phyloP scores from a whole-genome alignment of 1,139 yeast genomes.

The Sugiyamaella sp. region DNA sequence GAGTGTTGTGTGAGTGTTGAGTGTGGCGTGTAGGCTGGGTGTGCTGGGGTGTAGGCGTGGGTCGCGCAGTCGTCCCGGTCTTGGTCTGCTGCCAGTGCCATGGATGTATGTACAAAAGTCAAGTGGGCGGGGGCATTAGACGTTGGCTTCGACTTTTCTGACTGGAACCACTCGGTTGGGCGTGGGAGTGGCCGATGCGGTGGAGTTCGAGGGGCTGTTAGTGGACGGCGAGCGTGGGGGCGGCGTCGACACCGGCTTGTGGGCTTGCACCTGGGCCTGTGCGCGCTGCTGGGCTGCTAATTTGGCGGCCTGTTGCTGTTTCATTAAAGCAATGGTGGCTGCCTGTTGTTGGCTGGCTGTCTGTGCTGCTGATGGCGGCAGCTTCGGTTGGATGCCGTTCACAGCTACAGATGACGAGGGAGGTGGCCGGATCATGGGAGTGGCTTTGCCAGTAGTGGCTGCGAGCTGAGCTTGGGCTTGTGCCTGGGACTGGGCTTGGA shows the following conservation, averaged over 20 bases:
- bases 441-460: conserved; percentile 22
- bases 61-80: no score
- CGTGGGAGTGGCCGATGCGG: conserved; percentile 1
- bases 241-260: conserved; percentile 5
- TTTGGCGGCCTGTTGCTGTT: conserved; percentile 10
- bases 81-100: no score
- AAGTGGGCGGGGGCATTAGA: conserved; percentile 7
- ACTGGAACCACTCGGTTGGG: conserved; percentile 17
- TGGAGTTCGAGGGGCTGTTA: conserved; percentile 5
- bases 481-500: conserved; percentile 35
- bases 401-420: conserved; percentile 13
- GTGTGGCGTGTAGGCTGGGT: background rate
- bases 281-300: background rate
- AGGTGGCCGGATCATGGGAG: conserved; percentile 31
- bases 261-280: background rate
- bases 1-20: background rate
- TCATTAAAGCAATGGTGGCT: conserved; percentile 7
- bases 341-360: conserved; percentile 4
- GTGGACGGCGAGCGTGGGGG: conserved; percentile 15
- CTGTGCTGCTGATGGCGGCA: background rate
- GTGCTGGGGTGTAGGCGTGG: background rate
- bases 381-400: conserved; percentile 3
- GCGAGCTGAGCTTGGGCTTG: conserved; percentile 25
- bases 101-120: conserved; percentile 15
- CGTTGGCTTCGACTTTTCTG: conserved; percentile 23